These are phyloP conservation scores for Zygosaccharomyces gambellarensis DNA, from an alignment of 805 yeast species.

Conservation along the genomic window DNA sequence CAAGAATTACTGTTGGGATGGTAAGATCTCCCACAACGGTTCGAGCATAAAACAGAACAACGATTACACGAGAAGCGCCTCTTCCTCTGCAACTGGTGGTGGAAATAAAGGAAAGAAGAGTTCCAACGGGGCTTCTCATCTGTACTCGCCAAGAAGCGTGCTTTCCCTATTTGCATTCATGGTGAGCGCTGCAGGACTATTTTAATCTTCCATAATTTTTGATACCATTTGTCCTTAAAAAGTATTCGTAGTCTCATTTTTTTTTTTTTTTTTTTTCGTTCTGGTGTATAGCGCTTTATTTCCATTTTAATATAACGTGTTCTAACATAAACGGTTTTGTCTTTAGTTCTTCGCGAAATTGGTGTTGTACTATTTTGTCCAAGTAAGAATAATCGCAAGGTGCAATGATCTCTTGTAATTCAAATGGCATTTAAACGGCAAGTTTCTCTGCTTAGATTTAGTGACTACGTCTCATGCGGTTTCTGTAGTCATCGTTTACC, in stretches of 20 bases:
- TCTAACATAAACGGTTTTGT: neutral
- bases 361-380: neutral
- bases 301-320: neutral
- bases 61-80: slow-evolving; percentile 11
- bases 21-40: slow-evolving; percentile 39
- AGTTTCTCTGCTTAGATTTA: neutral
- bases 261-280: neutral
- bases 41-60: slow-evolving; percentile 22
- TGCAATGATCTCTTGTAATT: neutral
- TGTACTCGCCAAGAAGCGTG: slow-evolving; percentile 1
- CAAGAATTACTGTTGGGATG: slow-evolving; percentile 60
- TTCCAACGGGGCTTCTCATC: neutral
- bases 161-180: slow-evolving; percentile 1
- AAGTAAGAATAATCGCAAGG: neutral
- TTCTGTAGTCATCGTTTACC: too few relatives aligned
- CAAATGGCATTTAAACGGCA: neutral
- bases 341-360: neutral
- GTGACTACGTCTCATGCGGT: neutral
- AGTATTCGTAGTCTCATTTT: neutral
- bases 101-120: neutral
- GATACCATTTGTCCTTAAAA: neutral
- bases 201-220: neutral
- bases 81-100: neutral
- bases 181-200: slow-evolving; percentile 2
- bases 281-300: neutral